Evolutionary conservation across 768 basidiomycete genomes (phyloP).

Genomic region (Filobasidium wieringae): DNA sequence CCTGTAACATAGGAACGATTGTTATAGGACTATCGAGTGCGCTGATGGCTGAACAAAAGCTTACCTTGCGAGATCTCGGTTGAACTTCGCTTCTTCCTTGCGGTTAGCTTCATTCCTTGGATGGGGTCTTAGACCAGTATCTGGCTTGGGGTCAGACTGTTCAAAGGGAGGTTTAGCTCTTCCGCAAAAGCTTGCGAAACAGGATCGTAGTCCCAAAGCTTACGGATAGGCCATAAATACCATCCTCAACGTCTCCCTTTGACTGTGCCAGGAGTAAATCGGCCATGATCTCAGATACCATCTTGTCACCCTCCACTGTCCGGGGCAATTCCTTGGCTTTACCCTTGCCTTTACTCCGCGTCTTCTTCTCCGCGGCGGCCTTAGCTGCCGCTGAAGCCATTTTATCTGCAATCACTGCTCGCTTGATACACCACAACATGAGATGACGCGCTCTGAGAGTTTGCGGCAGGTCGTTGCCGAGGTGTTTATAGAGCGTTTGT

Average conservation of each 20-base stretch:
- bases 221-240: conserved; percentile 22
- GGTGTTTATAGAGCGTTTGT: conserved; percentile 30
- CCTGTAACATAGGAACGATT: neutral
- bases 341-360: conserved; percentile 17
- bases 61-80: conserved; percentile 25
- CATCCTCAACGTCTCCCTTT: conserved; percentile 30
- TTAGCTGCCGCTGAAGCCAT: conserved; percentile 9
- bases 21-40: neutral
- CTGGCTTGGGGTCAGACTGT: conserved; percentile 4
- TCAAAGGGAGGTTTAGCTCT: neutral
- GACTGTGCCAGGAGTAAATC: conserved; percentile 25
- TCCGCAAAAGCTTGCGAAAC: neutral
- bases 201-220: neutral
- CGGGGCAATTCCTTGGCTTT: conserved; percentile 15
- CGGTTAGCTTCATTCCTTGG: conserved; percentile 31
- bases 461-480: conserved; percentile 28
- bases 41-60: neutral
- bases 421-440: conserved; percentile 30
- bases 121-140: conserved; percentile 22
- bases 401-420: conserved; percentile 13
- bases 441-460: conserved; percentile 32
- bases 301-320: conserved; percentile 30
- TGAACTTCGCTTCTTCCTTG: conserved; percentile 20
- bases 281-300: conserved; percentile 33
- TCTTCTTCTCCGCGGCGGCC: neutral